phyloP scores from a whole-genome alignment of 2,329 filamentous ascomycete genomes.

The Exophiala spinifera region DNA sequence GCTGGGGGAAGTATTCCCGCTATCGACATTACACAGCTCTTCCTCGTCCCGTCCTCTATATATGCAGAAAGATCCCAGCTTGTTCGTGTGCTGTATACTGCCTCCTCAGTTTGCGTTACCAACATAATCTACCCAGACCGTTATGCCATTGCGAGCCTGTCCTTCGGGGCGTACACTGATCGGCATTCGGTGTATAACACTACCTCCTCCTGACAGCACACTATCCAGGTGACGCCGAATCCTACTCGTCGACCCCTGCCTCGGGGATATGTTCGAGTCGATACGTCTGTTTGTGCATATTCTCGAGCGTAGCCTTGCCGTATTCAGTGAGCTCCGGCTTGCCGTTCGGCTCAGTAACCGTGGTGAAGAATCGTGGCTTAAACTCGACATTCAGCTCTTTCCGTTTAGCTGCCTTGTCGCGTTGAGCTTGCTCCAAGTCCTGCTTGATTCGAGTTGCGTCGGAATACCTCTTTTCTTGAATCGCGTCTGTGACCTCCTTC shows the following conservation, averaged over 20 bases:
- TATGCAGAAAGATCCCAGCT: no score
- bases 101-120: no score
- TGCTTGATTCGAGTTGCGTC: conserved; percentile 84
- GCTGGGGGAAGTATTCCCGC: no score
- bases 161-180: no score
- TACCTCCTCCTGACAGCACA: no score
- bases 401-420: conserved; percentile 77
- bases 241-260: conserved; percentile 10
- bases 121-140: no score
- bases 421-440: conserved; percentile 85
- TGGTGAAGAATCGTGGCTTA: conserved; percentile 83
- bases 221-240: neutral
- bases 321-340: conserved; percentile 62
- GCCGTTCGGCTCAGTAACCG: conserved; percentile 57
- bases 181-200: no score
- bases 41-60: no score
- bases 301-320: conserved; percentile 56
- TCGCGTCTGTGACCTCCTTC: conserved; percentile 82
- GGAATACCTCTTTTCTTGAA: conserved; percentile 75
- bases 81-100: no score
- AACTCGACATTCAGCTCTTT: conserved; percentile 68
- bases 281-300: conserved; percentile 45
- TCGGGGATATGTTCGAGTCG: conserved; percentile 21
- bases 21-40: no score
- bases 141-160: no score